phyloP scores from a whole-genome alignment of 129 eudicot species.

The Saposhnikovia divaricata region DNA sequence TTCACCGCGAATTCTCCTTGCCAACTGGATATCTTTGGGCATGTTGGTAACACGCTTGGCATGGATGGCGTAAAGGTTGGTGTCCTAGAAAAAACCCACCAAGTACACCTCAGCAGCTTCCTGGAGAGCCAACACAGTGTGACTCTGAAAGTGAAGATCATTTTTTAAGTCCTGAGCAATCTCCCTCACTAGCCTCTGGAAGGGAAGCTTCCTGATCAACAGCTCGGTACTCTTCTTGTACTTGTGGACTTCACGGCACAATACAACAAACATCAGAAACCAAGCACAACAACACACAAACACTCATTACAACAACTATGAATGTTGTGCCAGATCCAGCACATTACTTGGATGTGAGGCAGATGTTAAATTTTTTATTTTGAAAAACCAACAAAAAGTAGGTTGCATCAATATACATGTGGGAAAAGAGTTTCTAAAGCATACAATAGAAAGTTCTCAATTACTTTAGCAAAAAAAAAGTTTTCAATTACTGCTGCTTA shows the following conservation, averaged over 20 bases:
- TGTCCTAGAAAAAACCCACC: slow-evolving; percentile 76
- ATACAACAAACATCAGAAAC: background rate
- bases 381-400: too few relatives aligned
- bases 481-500: too few relatives aligned
- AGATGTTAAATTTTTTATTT: too few relatives aligned
- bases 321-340: too few relatives aligned
- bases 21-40: slow-evolving; percentile 94
- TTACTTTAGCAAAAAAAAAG: too few relatives aligned
- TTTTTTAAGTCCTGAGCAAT: slow-evolving; percentile 17
- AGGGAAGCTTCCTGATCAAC: slow-evolving; percentile 64
- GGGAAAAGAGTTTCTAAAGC: too few relatives aligned
- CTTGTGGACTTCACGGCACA: slow-evolving; percentile 49
- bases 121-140: slow-evolving; percentile 78
- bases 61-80: slow-evolving; percentile 81
- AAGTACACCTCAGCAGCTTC: slow-evolving; percentile 85
- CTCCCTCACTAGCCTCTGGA: slow-evolving; percentile 65
- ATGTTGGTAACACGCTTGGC: slow-evolving; percentile 93
- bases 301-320: too few relatives aligned
- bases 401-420: too few relatives aligned
- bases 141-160: slow-evolving; percentile 35
- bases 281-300: too few relatives aligned
- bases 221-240: slow-evolving; percentile 58
- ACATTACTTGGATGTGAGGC: too few relatives aligned
- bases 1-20: slow-evolving; percentile 89
- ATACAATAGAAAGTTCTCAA: too few relatives aligned